These are phyloP conservation scores for Cryptosporidium parvum DNA, from an alignment of 169 alveolate genomes.

Conservation along the genomic window DNA sequence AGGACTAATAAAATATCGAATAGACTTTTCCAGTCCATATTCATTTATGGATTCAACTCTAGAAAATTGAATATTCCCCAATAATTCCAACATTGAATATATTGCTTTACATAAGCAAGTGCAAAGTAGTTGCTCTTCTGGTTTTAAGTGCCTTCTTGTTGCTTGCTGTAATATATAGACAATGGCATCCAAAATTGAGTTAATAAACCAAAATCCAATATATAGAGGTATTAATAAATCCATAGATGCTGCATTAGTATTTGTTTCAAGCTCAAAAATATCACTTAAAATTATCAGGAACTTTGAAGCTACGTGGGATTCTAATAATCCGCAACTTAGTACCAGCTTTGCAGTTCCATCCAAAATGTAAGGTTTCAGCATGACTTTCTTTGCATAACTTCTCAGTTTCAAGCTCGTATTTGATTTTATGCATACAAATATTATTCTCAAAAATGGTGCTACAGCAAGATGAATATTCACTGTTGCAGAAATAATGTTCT, in stretches of 20 bases:
- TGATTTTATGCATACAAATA: conserved; percentile 48
- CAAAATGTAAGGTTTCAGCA: conserved; percentile 31
- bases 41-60: conserved; percentile 33
- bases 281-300: conserved; percentile 38
- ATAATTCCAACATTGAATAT: conserved; percentile 18
- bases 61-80: conserved; percentile 61
- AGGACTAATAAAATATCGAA: conserved; percentile 35
- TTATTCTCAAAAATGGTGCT: conserved; percentile 48
- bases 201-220: conserved; percentile 55
- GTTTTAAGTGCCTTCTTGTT: conserved; percentile 37
- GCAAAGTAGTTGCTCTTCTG: conserved; percentile 52
- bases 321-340: conserved; percentile 56
- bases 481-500: conserved; percentile 50
- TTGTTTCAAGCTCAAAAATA: conserved; percentile 29
- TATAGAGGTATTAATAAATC: conserved; percentile 46
- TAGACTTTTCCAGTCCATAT: conserved; percentile 31
- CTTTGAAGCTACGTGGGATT: conserved; percentile 71
- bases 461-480: conserved; percentile 39
- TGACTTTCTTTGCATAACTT: conserved; percentile 16
- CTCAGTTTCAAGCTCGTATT: conserved; percentile 42
- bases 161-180: conserved; percentile 61
- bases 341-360: conserved; percentile 51
- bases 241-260: conserved; percentile 47
- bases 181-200: conserved; percentile 24
- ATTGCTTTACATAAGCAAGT: conserved; percentile 48